These are phyloP conservation scores for Urtica urens DNA, from an alignment of 306 rosid genomes.

Conservation along the genomic window DNA sequence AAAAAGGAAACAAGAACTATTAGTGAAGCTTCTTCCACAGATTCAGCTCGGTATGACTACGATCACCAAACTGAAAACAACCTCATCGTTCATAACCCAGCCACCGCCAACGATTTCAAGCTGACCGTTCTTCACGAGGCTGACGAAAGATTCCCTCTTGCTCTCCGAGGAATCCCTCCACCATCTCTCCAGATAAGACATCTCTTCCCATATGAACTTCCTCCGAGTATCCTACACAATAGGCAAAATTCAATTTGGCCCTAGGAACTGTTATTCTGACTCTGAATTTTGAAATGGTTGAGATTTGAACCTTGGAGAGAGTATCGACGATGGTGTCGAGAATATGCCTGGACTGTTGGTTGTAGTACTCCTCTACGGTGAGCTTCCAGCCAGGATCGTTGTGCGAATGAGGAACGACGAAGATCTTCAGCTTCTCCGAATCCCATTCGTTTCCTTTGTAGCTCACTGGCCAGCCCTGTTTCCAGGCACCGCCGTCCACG, in stretches of 20 bases:
- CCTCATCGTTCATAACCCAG: slow-evolving; percentile 99
- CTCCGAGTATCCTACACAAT: slow-evolving; percentile 66
- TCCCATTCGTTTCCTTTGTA: slow-evolving; percentile 94
- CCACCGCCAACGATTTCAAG: slow-evolving; percentile 99
- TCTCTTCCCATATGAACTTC: slow-evolving; percentile 98
- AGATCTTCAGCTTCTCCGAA: slow-evolving; percentile 69
- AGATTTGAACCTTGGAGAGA: slow-evolving; percentile 50
- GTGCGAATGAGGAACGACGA: slow-evolving; percentile 94
- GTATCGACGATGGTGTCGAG: slow-evolving; percentile 84
- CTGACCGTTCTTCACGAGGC: slow-evolving; percentile 78
- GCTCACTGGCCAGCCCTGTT: slow-evolving; percentile 82
- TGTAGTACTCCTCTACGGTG: slow-evolving; percentile 88
- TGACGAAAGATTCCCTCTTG: slow-evolving; percentile 49
- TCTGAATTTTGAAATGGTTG: slow-evolving; percentile 3
- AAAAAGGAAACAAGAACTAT: neutral
- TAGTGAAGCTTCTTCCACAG: slow-evolving; percentile 5
- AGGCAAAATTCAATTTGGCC: too few species aligned
- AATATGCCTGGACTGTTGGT: slow-evolving; percentile 64
- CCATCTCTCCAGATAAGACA: slow-evolving; percentile 98
- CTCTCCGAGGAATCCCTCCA: slow-evolving; percentile 78
- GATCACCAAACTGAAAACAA: slow-evolving; percentile 9
- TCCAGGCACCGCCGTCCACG: slow-evolving; percentile 91
- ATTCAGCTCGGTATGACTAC: neutral
- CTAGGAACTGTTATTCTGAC: too few species aligned
- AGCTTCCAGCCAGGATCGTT: slow-evolving; percentile 99